Evolutionary conservation across 805 yeast genomes (phyloP).

Genomic region (Zygoascus ofunaensis): DNA sequence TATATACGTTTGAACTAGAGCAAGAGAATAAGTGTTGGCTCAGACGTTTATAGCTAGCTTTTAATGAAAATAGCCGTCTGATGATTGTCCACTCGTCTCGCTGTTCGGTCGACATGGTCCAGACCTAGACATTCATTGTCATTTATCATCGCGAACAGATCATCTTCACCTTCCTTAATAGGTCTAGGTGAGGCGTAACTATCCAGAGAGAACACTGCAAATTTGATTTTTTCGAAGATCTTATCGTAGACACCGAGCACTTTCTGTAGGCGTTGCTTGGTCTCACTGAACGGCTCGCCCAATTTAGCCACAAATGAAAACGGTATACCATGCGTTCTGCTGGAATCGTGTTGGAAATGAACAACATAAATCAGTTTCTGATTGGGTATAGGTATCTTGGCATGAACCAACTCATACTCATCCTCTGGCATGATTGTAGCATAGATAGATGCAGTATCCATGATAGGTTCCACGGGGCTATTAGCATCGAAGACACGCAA

Average conservation of each 20-base stretch:
- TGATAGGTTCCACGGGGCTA: constrained; percentile 33
- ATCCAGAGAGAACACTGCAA: constrained; percentile 43
- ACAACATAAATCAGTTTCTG: constrained; percentile 52
- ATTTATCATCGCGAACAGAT: constrained; percentile 47
- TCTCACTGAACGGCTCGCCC: constrained; percentile 53
- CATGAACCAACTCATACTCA: constrained; percentile 19
- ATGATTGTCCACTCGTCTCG: constrained; percentile 41
- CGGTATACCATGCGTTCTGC: constrained; percentile 70
- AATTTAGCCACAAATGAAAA: constrained; percentile 66
- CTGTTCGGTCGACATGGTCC: constrained; percentile 79
- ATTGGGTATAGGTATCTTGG: constrained; percentile 14
- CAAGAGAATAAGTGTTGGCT: too few relatives aligned
- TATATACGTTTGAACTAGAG: too few relatives aligned
- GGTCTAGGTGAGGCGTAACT: neutral
- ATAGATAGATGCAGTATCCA: constrained; percentile 33
- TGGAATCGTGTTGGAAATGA: constrained; percentile 67
- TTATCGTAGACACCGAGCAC: constrained; percentile 68
- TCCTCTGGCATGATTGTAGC: constrained; percentile 42
- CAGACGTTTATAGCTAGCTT: constrained; percentile 16
- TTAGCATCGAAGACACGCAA: constrained; percentile 30
- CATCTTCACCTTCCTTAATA: constrained; percentile 33
- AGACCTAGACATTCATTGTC: constrained; percentile 55
- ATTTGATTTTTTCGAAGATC: constrained; percentile 66
- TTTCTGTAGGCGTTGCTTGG: constrained; percentile 57
- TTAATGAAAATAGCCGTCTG: constrained; percentile 58